Percentiles rank a stretch among this genome's conserved stretches.
Evolutionary conservation across 148 eudicot genomes (phyloP).

Genomic region (Arbutus unedo): DNA sequence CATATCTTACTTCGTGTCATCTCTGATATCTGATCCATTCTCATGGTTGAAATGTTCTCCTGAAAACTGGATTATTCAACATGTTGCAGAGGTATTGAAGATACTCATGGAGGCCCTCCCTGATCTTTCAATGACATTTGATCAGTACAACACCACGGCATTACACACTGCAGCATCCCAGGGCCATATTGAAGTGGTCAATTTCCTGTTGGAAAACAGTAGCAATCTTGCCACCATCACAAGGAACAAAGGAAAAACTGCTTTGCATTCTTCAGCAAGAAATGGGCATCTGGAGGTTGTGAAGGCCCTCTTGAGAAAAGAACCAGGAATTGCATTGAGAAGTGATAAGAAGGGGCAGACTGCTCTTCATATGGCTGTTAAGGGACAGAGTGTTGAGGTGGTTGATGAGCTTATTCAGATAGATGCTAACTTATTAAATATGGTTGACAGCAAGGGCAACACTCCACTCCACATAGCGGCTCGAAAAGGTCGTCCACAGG

Average conservation of each 20-base stretch:
- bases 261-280: conserved; percentile 54
- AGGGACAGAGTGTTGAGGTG: conserved; percentile 45
- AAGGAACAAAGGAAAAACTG: conserved; percentile 45
- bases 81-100: conserved; percentile 43
- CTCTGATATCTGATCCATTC: neutral
- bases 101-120: conserved; percentile 45
- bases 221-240: conserved; percentile 40
- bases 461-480: conserved; percentile 53
- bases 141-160: conserved; percentile 49
- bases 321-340: conserved; percentile 31
- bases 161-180: conserved; percentile 47
- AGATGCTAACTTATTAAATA: conserved; percentile 31
- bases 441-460: conserved; percentile 46
- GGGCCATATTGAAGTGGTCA: conserved; percentile 48
- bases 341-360: conserved; percentile 60
- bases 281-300: conserved; percentile 53
- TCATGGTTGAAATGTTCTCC: conserved; percentile 1
- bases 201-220: conserved; percentile 43
- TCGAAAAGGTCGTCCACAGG: conserved; percentile 53
- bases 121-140: conserved; percentile 45
- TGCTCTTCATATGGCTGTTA: conserved; percentile 64
- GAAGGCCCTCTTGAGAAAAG: conserved; percentile 42
- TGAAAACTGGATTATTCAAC: neutral
- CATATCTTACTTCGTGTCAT: neutral
- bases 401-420: conserved; percentile 38